Evolutionary conservation across 768 basidiomycete species (phyloP), one percentile per base, ranked within the genome.

Genomic region (Suillus variegatus): DNA sequence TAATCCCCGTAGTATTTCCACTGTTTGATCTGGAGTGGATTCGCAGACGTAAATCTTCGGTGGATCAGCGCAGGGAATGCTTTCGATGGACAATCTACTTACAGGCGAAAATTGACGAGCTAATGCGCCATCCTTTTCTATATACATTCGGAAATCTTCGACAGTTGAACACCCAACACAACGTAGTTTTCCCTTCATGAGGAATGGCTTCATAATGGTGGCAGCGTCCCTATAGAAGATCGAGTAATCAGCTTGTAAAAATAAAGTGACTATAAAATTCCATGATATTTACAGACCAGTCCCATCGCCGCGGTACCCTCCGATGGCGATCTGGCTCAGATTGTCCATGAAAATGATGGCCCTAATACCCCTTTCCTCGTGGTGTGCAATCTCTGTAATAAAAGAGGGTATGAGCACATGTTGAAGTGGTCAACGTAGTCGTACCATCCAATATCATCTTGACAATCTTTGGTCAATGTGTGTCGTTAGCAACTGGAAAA

Each of bases 291-390:
- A 65, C 64, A 65, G n/a, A 46, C 64, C 64, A 13, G 64, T 52
- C 25, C 64, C 64, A 52, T 65, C 64, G 12, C 60, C 60, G n/a
- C 51, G 44, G 22, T 65, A 65, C 25, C 64, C 60, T 38, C 64
- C 64, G 20, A 65, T 61, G 28, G 64, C 35, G 28, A 65, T 52
- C 49, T 65, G 64, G 41, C 25, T 62, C 40, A 65, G 40, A 65
- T 65, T 65, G 18, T 65, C 64, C 28, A 65, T 61, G 32, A 65
- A 65, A 52, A 65, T n/a, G 40, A 65, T 65, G n/a, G 64, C 64
- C 36, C 35, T 65, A 16, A 54, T 62, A 16, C 64, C 64, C n/a
- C 60, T 47, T 38, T 40, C 57, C 43, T 65, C 60, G n/a, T 65
- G 64, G 9, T 65, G n/a, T 16, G 44, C 64, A 18, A 65, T 61